Evolutionary conservation across 2,329 filamentous ascomycete genomes (phyloP).

Genomic region (Anisogramma anomala): DNA sequence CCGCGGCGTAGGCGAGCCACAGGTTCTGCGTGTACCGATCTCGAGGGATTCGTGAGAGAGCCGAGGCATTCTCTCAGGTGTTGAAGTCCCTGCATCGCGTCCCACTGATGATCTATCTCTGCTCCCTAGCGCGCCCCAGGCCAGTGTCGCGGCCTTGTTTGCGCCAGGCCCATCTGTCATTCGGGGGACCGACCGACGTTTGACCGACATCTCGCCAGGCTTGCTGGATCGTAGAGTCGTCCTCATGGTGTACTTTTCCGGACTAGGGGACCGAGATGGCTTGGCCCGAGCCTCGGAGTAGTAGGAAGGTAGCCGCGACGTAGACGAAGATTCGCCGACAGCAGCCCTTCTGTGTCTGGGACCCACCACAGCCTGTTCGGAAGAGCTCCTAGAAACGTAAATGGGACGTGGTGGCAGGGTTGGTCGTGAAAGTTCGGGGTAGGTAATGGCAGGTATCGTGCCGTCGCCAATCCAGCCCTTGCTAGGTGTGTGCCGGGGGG

Average conservation of each 20-base stretch:
- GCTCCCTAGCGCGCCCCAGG: conserved; percentile 41
- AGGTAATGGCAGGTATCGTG: conserved; percentile 69
- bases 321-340: conserved; percentile 4
- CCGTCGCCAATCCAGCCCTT: conserved; percentile 65
- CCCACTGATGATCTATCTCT: conserved; percentile 22
- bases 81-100: conserved; percentile 16
- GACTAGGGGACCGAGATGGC: conserved; percentile 39
- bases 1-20: conserved; percentile 21
- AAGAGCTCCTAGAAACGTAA: conserved; percentile 41
- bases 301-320: conserved; percentile 13
- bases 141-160: conserved; percentile 52
- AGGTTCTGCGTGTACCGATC: conserved; percentile 17
- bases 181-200: conserved; percentile 31
- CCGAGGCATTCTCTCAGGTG: conserved; percentile 1
- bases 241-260: conserved; percentile 50
- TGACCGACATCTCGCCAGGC: conserved; percentile 30
- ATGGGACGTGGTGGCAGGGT: conserved; percentile 45
- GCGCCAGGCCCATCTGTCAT: conserved; percentile 40
- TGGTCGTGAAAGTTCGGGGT: conserved; percentile 69
- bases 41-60: conserved; percentile 1
- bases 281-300: conserved; percentile 15
- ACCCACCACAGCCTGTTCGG: conserved; percentile 33
- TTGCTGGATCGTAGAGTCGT: conserved; percentile 46
- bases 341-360: conserved; percentile 17
- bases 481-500: conserved; percentile 11